Conservation (phyloP, 768 basidiomycete species). For the Serendipita sp. region DNA sequence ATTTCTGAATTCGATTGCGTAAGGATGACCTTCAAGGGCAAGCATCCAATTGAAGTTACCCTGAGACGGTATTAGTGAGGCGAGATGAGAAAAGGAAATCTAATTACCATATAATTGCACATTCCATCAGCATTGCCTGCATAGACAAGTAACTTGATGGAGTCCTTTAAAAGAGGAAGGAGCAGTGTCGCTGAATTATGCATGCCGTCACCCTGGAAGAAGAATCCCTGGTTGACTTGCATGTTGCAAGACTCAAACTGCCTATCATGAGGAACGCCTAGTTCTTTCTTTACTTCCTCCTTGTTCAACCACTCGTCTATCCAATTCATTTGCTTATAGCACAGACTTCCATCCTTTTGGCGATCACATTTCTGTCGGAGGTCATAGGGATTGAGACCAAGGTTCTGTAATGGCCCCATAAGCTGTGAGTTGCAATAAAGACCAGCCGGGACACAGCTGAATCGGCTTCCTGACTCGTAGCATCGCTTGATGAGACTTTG, state of each 20-base stretch:
- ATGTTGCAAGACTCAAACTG: slow-evolving; percentile 37
- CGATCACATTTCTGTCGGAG: slow-evolving; percentile 29
- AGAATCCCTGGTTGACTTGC: slow-evolving; percentile 66
- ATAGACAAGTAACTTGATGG: slow-evolving; percentile 74
- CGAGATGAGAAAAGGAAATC: neutral
- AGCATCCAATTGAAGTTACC: slow-evolving; percentile 6
- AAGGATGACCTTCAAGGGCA: neutral
- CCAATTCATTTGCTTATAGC: slow-evolving; percentile 71
- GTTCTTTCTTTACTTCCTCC: slow-evolving; percentile 54
- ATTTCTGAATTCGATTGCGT: neutral
- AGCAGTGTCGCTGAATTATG: slow-evolving; percentile 67
- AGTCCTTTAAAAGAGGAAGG: slow-evolving; percentile 65
- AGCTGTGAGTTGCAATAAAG: slow-evolving; percentile 71
- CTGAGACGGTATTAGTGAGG: neutral
- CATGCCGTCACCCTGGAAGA: slow-evolving; percentile 70
- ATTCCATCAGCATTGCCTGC: slow-evolving; percentile 81
- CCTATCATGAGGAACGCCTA: slow-evolving; percentile 48
- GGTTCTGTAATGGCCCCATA: slow-evolving; percentile 50
- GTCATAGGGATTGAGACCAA: slow-evolving; percentile 82
- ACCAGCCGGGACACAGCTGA: slow-evolving; percentile 52
- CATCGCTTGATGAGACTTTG: slow-evolving; percentile 57
- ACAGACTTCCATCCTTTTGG: slow-evolving; percentile 18
- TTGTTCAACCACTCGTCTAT: slow-evolving; percentile 81
- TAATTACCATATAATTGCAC: slow-evolving; percentile 65
- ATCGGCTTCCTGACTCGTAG: slow-evolving; percentile 40